phyloP scores from a whole-genome alignment of 495 filamentous ascomycete genomes.

The Symbiotaphrina buchneri region DNA sequence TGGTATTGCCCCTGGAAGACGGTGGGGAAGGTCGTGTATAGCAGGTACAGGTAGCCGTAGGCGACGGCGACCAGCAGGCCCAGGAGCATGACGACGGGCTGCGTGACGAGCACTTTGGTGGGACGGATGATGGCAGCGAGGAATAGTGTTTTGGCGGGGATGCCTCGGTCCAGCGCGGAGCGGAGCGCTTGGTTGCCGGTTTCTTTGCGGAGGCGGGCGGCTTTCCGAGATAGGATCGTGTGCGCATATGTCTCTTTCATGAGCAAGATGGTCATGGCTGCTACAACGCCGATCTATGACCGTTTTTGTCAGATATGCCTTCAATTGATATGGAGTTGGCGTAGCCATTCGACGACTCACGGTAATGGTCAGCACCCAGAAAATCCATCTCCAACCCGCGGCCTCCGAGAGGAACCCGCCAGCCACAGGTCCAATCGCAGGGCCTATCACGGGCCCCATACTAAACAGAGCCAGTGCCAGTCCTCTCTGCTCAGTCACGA shows the following conservation, averaged over 20 bases:
- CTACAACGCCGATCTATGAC: background rate
- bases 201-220: slow-evolving; percentile 1
- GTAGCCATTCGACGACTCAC: background rate
- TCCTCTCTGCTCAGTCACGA: background rate
- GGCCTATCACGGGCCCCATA: slow-evolving; percentile 3
- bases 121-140: background rate
- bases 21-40: slow-evolving; percentile 5
- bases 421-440: slow-evolving; percentile 1
- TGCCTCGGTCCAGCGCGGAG: slow-evolving; percentile 4
- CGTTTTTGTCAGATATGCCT: background rate
- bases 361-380: background rate
- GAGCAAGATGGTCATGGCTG: background rate
- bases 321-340: background rate
- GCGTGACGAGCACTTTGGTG: slow-evolving; percentile 2
- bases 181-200: slow-evolving; percentile 3
- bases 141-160: background rate
- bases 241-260: background rate
- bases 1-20: slow-evolving; percentile 4
- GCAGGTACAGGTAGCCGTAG: slow-evolving; percentile 5
- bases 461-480: background rate
- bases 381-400: background rate
- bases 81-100: slow-evolving; percentile 5
- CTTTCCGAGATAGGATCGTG: background rate
- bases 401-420: background rate
- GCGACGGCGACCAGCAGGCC: slow-evolving; percentile 4